Conservation (phyloP, 2,329 filamentous ascomycete species). For the Paecilomyces niveus region DNA sequence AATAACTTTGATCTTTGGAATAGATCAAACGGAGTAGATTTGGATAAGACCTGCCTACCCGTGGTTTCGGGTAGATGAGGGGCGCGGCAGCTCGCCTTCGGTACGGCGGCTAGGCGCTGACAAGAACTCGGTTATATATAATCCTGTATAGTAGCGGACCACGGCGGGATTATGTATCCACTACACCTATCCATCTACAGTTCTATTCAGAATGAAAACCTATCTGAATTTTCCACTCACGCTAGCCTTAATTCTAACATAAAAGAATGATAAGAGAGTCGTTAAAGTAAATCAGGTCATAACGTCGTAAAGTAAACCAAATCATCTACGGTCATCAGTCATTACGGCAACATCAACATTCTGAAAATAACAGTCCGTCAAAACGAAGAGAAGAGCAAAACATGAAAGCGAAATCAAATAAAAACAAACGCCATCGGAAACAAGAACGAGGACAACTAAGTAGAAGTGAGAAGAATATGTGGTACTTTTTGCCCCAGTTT, state of each 20-base stretch:
- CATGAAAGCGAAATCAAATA: not conserved
- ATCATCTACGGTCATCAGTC: not conserved
- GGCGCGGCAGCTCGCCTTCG: no score
- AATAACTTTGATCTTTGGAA: no score
- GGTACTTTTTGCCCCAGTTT: not conserved
- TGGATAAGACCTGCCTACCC: no score
- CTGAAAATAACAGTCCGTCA: not conserved
- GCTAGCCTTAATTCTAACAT: not conserved
- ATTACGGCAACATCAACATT: not conserved
- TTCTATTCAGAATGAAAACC: not conserved
- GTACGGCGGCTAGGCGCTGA: no score
- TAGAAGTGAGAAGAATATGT: not conserved
- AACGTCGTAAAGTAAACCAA: not conserved
- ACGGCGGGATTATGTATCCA: no score
- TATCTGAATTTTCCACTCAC: not conserved
- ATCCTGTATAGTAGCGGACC: no score
- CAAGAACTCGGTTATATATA: no score
- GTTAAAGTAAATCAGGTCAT: not conserved
- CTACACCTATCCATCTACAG: not conserved
- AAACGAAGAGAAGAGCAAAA: not conserved
- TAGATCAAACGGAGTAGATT: no score
- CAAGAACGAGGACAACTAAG: not conserved
- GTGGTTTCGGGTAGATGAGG: no score
- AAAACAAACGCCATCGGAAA: not conserved
- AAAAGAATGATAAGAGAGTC: not conserved